Conservation (phyloP, 352 stramenopile genomes). For the Pythium dissimile region DNA sequence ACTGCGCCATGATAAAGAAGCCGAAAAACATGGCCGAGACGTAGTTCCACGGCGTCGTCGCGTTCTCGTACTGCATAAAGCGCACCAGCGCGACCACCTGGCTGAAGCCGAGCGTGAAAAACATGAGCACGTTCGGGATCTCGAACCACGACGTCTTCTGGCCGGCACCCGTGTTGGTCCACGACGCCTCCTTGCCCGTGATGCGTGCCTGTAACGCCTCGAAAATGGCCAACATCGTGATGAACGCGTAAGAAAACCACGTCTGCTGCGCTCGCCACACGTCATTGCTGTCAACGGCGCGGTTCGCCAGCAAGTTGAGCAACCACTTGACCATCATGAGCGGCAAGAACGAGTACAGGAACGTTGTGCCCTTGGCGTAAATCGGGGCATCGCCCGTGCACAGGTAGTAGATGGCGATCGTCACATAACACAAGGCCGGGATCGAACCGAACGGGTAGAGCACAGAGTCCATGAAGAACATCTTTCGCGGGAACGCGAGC, state of each 20-base stretch:
- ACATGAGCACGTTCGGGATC: constrained; percentile 87
- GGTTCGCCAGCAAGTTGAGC: constrained; percentile 82
- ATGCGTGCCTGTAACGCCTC: constrained; percentile 75
- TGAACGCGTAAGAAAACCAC: constrained; percentile 90
- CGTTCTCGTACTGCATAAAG: constrained; percentile 89
- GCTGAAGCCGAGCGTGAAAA: constrained; percentile 78
- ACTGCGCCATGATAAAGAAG: constrained; percentile 84
- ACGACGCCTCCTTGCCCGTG: constrained; percentile 84
- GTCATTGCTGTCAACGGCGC: constrained; percentile 86
- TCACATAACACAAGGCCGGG: constrained; percentile 80
- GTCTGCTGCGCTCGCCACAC: constrained; percentile 88
- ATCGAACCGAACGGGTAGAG: constrained; percentile 88
- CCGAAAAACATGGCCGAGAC: constrained; percentile 87
- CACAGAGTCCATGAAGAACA: constrained; percentile 90
- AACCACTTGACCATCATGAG: constrained; percentile 77
- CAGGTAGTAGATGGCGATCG: constrained; percentile 85
- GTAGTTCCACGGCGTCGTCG: constrained; percentile 87
- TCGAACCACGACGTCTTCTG: constrained; percentile 88
- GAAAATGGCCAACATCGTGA: constrained; percentile 82
- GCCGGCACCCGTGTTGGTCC: constrained; percentile 87
- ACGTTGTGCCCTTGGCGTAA: constrained; percentile 74
- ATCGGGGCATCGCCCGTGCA: constrained; percentile 82
- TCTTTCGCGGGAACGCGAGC: constrained; percentile 79
- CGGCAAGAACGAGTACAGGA: constrained; percentile 88
- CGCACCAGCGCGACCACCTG: constrained; percentile 76